Conservation (phyloP, 768 basidiomycete genomes). For the Termitomyces heimii region DNA sequence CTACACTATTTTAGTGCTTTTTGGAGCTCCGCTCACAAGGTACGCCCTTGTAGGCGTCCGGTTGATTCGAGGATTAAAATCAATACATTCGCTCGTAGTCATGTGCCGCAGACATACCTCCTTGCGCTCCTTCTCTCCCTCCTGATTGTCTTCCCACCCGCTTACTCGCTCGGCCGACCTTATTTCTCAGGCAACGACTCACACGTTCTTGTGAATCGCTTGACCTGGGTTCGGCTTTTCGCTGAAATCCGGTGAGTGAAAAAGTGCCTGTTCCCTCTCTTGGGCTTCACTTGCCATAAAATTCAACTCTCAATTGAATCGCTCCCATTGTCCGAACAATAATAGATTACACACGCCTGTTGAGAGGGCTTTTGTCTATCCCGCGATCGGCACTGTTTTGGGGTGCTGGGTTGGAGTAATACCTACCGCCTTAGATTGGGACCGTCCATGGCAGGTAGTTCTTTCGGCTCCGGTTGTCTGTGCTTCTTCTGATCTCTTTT, state of each 20-base stretch:
- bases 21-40: slow-evolving; percentile 72
- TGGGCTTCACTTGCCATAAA: background rate
- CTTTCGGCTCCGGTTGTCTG: background rate
- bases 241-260: slow-evolving; percentile 71
- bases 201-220: slow-evolving; percentile 42
- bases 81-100: slow-evolving; percentile 25
- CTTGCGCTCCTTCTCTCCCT: slow-evolving; percentile 65
- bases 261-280: background rate
- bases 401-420: slow-evolving; percentile 82
- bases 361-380: slow-evolving; percentile 78
- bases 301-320: background rate
- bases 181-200: slow-evolving; percentile 32
- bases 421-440: slow-evolving; percentile 94
- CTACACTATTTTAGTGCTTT: slow-evolving; percentile 50
- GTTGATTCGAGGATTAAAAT: slow-evolving; percentile 9
- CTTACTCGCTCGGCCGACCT: slow-evolving; percentile 64
- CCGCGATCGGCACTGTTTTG: slow-evolving; percentile 61
- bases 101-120: slow-evolving; percentile 55
- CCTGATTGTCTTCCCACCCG: slow-evolving; percentile 59
- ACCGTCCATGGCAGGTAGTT: slow-evolving; percentile 92
- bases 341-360: slow-evolving; percentile 52
- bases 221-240: slow-evolving; percentile 76
- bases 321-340: background rate
- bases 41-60: slow-evolving; percentile 19
- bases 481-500: background rate